A percentile compares a stretch with the other conserved stretches of the same genome.
Conservation (phyloP, 202 grass and related monocot genomes). For the Carex sylvatica region DNA sequence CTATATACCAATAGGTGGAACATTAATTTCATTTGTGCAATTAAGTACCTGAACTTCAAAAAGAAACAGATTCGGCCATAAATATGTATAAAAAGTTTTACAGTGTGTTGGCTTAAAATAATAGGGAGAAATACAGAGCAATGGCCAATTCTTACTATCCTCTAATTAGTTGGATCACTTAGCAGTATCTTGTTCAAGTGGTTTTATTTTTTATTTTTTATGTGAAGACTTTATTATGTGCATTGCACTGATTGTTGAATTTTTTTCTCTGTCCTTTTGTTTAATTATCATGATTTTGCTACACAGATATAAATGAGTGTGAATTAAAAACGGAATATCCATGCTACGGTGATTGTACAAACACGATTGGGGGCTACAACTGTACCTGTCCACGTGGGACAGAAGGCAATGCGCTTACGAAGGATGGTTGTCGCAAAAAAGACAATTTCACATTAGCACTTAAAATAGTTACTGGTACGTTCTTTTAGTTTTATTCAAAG, state of each 20-base stretch:
- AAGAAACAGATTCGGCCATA: neutral
- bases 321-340: neutral
- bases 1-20: neutral
- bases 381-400: slow-evolving; percentile 46
- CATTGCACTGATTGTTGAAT: neutral
- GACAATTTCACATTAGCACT: slow-evolving; percentile 52
- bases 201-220: too few species aligned
- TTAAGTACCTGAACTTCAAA: neutral
- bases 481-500: neutral
- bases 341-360: slow-evolving; percentile 45
- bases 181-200: too few species aligned
- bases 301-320: slow-evolving; percentile 67
- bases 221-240: too few species aligned
- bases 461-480: slow-evolving; percentile 58
- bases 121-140: too few species aligned
- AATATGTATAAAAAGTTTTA: too few species aligned
- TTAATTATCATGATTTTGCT: neutral
- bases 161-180: too few species aligned
- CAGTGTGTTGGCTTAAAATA: too few species aligned
- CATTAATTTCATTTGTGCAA: neutral
- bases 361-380: slow-evolving; percentile 21
- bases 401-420: slow-evolving; percentile 1
- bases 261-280: neutral
- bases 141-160: too few species aligned
- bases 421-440: slow-evolving; percentile 35